Percentiles rank a stretch among this genome's conserved stretches.
phyloP scores from a whole-genome alignment of 805 yeast species.

The Starmerella potacharoeniae region DNA sequence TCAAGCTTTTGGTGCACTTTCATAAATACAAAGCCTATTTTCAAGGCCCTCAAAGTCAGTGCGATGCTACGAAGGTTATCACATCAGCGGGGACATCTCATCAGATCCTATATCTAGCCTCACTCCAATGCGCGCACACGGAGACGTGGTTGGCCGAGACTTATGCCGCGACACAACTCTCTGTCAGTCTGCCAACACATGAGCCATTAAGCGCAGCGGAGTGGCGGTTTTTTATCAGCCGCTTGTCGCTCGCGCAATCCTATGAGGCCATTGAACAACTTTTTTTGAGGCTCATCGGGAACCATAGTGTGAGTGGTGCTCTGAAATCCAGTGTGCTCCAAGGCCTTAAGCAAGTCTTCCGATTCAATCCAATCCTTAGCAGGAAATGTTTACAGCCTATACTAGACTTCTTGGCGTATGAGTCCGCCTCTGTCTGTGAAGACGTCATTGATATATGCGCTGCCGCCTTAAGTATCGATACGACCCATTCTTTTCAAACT shows the following conservation, averaged over 20 bases:
- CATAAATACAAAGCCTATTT: background rate
- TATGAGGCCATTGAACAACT: background rate
- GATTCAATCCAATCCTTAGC: too few species aligned
- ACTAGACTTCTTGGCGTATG: background rate
- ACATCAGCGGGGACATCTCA: background rate
- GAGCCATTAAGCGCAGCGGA: background rate
- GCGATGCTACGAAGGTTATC: background rate
- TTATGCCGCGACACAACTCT: background rate
- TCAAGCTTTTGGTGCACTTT: background rate
- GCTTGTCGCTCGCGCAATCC: background rate
- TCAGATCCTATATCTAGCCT: background rate
- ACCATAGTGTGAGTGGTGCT: too few species aligned
- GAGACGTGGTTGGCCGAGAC: background rate
- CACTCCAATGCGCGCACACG: background rate
- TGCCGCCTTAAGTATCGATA: background rate
- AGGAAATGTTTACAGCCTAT: too few species aligned
- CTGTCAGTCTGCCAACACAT: background rate
- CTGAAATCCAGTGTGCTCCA: too few species aligned
- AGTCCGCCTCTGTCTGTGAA: background rate
- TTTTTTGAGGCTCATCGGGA: background rate
- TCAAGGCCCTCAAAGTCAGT: background rate
- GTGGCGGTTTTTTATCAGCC: background rate
- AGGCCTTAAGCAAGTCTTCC: too few species aligned
- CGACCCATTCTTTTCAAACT: background rate
- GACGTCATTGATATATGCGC: background rate